Evolutionary conservation across 176 grass and related monocot species (phyloP).

Genomic region (Elymus sibiricus): DNA sequence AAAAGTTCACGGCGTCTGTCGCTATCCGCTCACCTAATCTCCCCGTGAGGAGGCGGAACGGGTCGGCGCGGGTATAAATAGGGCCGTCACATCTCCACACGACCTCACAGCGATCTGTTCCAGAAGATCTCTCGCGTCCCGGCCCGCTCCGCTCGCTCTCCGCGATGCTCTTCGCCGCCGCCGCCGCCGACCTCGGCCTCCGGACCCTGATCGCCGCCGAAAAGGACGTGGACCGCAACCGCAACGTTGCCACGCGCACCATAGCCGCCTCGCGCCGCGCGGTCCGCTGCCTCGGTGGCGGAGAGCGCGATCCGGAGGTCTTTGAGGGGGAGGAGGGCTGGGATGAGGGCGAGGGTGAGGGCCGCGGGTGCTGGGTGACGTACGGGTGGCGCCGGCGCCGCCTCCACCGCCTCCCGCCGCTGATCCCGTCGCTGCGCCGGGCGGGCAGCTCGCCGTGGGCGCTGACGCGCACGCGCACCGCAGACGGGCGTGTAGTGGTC

Average conservation of each 20-base stretch:
- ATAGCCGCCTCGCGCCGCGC: slow-evolving; percentile 36
- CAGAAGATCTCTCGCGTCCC: neutral
- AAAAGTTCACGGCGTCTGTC: neutral
- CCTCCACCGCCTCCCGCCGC: slow-evolving; percentile 38
- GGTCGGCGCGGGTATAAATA: neutral
- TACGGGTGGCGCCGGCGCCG: slow-evolving; percentile 40
- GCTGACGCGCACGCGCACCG: slow-evolving; percentile 25
- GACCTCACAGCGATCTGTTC: neutral
- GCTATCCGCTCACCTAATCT: neutral
- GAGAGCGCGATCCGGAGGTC: neutral
- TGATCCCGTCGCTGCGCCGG: slow-evolving; percentile 23
- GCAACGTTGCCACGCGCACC: slow-evolving; percentile 46
- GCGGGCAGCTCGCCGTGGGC: neutral
- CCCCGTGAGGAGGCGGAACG: neutral
- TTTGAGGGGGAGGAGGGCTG: neutral
- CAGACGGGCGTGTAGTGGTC: slow-evolving; percentile 36
- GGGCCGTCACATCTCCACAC: too few relatives aligned
- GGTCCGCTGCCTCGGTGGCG: neutral
- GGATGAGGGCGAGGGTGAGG: neutral
- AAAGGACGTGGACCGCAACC: neutral
- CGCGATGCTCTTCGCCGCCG: slow-evolving; percentile 37
- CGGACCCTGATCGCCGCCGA: slow-evolving; percentile 32
- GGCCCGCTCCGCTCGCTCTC: too few relatives aligned
- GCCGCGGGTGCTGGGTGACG: slow-evolving; percentile 19
- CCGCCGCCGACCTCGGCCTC: slow-evolving; percentile 28